Evolutionary conservation across 768 basidiomycete species (phyloP), one percentile per base, ranked within the genome.

Genomic region (Collybiopsis luxurians): DNA sequence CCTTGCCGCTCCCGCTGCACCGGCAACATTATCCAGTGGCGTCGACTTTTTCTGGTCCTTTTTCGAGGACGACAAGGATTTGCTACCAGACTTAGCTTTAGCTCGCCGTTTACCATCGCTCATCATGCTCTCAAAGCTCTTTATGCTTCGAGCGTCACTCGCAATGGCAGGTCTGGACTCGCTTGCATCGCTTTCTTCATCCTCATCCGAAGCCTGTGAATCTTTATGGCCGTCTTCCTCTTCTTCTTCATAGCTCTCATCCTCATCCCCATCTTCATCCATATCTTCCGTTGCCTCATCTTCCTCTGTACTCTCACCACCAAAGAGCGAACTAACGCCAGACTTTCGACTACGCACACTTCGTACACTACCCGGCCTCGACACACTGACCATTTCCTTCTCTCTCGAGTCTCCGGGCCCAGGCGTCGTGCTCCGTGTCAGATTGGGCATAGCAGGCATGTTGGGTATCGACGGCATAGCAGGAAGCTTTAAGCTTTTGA

Each of bases 71-170:
- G 68, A 61, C 57, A 58, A 59, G 60, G 58, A 19, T 27, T 11
- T 40, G 23, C 26, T 23, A 17, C 34, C 36, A 27, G 50, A 36
- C 12, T 24, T 39, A 2, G 24, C 4, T n/a, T 39, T 51, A 34
- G 61, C 61, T 60, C 28, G 23, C 39, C 44, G 72, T 59, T 76
- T 72, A 36, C 76, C 74, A 61, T 53, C 56, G 65, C 78, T 85
- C 78, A 92, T 75, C 92, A 92, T 93, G 61, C 83, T 93, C 75
- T 87, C 88, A 64, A 95, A 94, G 67, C 92, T 95, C 61, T 84
- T 75, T 53, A 95, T 89, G 62, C 92, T 93, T 71, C 87, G 77
- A 42, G 83, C 63, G 68, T 92, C 92, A 56, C 77, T 71, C 45
- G 62, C 67, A 49, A 71, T 61, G 57, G 74, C 66, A 44, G 75